Evolutionary conservation across 2,329 filamentous ascomycete genomes (phyloP).

Genomic region (Fusarium ambrosium): DNA sequence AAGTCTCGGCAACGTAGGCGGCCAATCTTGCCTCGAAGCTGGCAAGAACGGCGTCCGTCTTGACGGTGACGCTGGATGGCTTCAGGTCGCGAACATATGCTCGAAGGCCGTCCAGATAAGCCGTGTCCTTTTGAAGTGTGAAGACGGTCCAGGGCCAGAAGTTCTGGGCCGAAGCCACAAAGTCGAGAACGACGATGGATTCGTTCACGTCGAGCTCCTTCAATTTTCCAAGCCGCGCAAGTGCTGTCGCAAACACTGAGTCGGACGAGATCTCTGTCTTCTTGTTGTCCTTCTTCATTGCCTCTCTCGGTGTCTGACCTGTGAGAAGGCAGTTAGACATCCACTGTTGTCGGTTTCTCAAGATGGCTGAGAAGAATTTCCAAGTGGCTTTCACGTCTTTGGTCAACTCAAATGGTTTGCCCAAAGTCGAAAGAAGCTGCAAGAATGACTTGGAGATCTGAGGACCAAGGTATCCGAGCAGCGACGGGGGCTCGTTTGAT

Average conservation of each 20-base stretch:
- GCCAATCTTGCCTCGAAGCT: conserved; percentile 79
- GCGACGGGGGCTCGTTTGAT: conserved; percentile 85
- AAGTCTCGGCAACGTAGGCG: conserved; percentile 86
- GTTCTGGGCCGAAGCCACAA: conserved; percentile 89
- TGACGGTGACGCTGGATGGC: conserved; percentile 65
- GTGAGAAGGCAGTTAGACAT: conserved; percentile 94
- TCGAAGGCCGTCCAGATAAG: conserved; percentile 80
- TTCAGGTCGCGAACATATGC: conserved; percentile 75
- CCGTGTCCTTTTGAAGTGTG: conserved; percentile 78
- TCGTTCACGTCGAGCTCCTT: conserved; percentile 73
- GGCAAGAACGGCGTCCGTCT: conserved; percentile 67
- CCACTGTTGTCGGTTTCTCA: conserved; percentile 94
- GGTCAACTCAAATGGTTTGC: conserved; percentile 78
- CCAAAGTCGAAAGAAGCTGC: conserved; percentile 80
- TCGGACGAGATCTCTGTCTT: conserved; percentile 63
- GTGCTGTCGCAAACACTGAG: conserved; percentile 80
- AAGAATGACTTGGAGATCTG: conserved; percentile 88
- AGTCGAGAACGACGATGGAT: conserved; percentile 83
- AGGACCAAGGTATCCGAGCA: conserved; percentile 90
- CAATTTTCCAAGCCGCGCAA: conserved; percentile 78
- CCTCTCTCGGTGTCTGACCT: conserved; percentile 84
- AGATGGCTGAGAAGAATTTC: conserved; percentile 87
- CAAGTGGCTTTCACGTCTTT: conserved; percentile 79
- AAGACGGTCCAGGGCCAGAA: conserved; percentile 96
- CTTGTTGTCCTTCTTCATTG: conserved; percentile 70